Conservation (phyloP, 441 rosid species). For the California macrophylla region DNA sequence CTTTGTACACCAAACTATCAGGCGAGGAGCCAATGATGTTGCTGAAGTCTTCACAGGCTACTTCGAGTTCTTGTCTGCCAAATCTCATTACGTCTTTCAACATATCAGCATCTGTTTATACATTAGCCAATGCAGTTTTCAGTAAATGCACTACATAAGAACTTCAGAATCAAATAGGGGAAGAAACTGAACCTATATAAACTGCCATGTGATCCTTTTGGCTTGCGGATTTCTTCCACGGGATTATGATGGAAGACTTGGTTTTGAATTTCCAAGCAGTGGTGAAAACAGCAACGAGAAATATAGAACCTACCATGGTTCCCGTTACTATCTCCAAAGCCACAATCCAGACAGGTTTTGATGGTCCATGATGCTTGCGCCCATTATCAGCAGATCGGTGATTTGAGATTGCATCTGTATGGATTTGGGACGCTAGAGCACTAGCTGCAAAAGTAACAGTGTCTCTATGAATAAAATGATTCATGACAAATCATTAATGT, state of each 20-base stretch:
- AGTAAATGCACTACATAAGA: neutral
- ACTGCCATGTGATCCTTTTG: conserved; percentile 62
- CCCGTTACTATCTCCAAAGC: conserved; percentile 78
- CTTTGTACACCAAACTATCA: conserved; percentile 89
- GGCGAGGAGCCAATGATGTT: conserved; percentile 90
- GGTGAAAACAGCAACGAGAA: conserved; percentile 52
- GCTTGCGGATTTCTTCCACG: conserved; percentile 90
- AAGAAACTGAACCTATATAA: conserved; percentile 54
- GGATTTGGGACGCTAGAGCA: conserved; percentile 36
- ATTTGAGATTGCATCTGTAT: conserved; percentile 30
- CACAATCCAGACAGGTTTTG: conserved; percentile 76
- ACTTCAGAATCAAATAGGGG: conserved; percentile 1
- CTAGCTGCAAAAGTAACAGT: conserved; percentile 29
- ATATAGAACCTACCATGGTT: conserved; percentile 60
- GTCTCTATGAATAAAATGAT: conserved; percentile 14
- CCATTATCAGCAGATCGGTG: conserved; percentile 35
- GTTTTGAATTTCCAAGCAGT: conserved; percentile 59
- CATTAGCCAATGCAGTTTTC: conserved; percentile 7
- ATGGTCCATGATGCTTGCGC: conserved; percentile 38
- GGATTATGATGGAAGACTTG: conserved; percentile 77
- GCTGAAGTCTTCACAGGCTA: conserved; percentile 98
- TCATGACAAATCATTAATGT: neutral
- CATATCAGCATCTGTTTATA: conserved; percentile 59
- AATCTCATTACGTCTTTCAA: conserved; percentile 68
- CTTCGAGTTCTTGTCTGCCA: conserved; percentile 90